These are phyloP conservation scores for Danielia oregonensis DNA, from an alignment of 805 yeast species.

Conservation along the genomic window DNA sequence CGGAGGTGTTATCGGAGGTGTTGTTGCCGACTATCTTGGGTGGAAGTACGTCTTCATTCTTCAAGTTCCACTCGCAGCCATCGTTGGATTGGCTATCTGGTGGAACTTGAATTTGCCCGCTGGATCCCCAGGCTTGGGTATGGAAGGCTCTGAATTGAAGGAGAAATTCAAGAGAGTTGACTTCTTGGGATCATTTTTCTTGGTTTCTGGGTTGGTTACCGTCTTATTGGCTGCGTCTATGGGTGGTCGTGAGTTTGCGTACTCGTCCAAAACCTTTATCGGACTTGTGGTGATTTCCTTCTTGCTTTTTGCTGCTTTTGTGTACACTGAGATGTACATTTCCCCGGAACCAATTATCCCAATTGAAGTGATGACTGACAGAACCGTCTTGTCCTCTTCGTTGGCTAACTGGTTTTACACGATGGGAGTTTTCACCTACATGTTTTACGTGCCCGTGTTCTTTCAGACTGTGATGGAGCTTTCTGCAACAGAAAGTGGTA, in stretches of 20 bases:
- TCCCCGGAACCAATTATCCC: conserved; percentile 70
- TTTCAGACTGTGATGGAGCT: conserved; percentile 52
- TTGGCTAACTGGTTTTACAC: conserved; percentile 67
- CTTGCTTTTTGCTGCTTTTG: conserved; percentile 39
- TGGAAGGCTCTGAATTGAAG: conserved; percentile 42
- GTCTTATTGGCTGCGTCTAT: conserved; percentile 63
- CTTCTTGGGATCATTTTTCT: conserved; percentile 23
- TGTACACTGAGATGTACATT: conserved; percentile 45
- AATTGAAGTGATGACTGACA: conserved; percentile 49
- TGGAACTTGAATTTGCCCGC: conserved; percentile 44
- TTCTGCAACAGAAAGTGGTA: conserved; percentile 55
- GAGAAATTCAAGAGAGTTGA: conserved; percentile 50
- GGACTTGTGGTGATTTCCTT: conserved; percentile 30
- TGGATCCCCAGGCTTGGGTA: conserved; percentile 56
- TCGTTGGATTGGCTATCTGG: conserved; percentile 37
- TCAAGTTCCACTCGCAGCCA: conserved; percentile 40
- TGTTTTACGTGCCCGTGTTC: conserved; percentile 71
- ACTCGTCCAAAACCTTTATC: conserved; percentile 41
- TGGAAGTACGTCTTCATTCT: conserved; percentile 44
- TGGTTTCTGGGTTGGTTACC: conserved; percentile 56
- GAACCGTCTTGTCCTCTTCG: conserved; percentile 63
- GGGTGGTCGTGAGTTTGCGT: conserved; percentile 55
- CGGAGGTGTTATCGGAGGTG: conserved; percentile 48
- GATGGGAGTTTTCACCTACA: conserved; percentile 59
- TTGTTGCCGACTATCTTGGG: conserved; percentile 51